Percentiles rank a stretch among this genome's conserved stretches.
phyloP scores from a whole-genome alignment of 306 rosid species.

The Lathyrus tuberosus region DNA sequence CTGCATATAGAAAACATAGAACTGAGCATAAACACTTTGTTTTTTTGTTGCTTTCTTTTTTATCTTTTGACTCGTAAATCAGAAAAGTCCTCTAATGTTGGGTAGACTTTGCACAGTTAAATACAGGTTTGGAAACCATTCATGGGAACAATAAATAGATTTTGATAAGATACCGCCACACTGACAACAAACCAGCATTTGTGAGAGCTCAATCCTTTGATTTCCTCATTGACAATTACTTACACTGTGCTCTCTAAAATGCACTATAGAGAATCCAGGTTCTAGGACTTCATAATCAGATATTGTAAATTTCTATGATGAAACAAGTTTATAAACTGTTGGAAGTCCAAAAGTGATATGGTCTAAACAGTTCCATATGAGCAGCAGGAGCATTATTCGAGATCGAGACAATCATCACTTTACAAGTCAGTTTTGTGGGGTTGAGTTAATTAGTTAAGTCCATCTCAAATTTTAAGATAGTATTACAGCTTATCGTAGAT shows the following conservation, averaged over 20 bases:
- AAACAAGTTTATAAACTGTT: constrained; percentile 24
- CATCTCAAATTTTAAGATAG: not conserved
- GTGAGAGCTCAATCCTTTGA: constrained; percentile 31
- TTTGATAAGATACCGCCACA: constrained; percentile 29
- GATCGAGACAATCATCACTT: not conserved
- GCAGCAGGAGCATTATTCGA: not conserved
- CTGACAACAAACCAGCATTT: constrained; percentile 10
- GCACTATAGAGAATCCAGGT: constrained; percentile 11
- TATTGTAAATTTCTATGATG: constrained; percentile 19
- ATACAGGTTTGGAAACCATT: constrained; percentile 14
- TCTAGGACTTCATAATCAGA: constrained; percentile 26
- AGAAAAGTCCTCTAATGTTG: not conserved
- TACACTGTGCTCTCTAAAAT: constrained; percentile 21
- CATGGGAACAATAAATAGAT: constrained; percentile 14
- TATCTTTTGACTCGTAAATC: constrained; percentile 19
- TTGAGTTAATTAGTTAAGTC: not conserved
- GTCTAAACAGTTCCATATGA: not conserved
- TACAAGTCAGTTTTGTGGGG: not conserved
- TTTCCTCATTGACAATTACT: constrained; percentile 30
- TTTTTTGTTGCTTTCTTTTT: constrained; percentile 6
- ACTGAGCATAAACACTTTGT: constrained; percentile 23
- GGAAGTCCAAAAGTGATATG: not conserved
- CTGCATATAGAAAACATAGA: constrained; percentile 50
- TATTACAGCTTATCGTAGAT: not conserved
- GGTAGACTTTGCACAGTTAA: constrained; percentile 9